phyloP scores from a whole-genome alignment of 129 eudicot genomes.

The Flaveria trinervia region DNA sequence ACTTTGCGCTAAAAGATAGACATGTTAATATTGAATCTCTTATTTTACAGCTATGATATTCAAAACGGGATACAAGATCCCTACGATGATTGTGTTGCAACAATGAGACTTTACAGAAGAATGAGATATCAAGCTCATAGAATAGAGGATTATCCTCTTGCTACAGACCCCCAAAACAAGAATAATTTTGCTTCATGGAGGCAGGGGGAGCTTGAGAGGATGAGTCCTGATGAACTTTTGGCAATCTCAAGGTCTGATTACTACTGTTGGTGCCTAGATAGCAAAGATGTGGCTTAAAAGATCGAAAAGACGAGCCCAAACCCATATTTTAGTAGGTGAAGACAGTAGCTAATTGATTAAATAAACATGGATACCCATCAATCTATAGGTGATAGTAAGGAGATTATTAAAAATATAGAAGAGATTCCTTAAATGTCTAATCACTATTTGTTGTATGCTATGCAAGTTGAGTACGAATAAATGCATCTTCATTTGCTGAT shows the following conservation, averaged over 20 bases:
- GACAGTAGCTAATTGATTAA: background rate
- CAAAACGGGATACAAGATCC: slow-evolving; percentile 92
- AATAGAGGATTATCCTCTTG: slow-evolving; percentile 65
- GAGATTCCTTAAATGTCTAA: background rate
- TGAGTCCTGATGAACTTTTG: slow-evolving; percentile 73
- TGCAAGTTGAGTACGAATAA: slow-evolving; percentile 33
- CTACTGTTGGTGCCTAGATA: slow-evolving; percentile 93
- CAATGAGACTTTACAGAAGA: slow-evolving; percentile 85
- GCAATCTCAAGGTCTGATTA: slow-evolving; percentile 83
- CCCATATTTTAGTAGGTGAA: background rate
- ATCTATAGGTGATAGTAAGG: slow-evolving; percentile 18
- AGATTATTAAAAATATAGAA: slow-evolving; percentile 7
- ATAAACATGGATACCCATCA: slow-evolving; percentile 26
- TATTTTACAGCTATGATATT: slow-evolving; percentile 65
- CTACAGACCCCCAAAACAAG: slow-evolving; percentile 75
- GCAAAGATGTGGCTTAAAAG: slow-evolving; percentile 36
- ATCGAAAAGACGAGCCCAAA: background rate
- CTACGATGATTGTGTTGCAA: slow-evolving; percentile 84
- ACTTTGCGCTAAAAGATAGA: background rate
- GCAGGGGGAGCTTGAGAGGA: slow-evolving; percentile 82
- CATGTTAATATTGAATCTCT: slow-evolving; percentile 1
- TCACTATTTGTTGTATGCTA: slow-evolving; percentile 10
- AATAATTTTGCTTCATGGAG: slow-evolving; percentile 75
- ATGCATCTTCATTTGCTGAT: slow-evolving; percentile 1
- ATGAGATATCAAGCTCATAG: slow-evolving; percentile 78